Percentiles rank a stretch among this genome's conserved stretches.
Conservation (phyloP, 148 eudicot species). For the Euryodendron excelsum region DNA sequence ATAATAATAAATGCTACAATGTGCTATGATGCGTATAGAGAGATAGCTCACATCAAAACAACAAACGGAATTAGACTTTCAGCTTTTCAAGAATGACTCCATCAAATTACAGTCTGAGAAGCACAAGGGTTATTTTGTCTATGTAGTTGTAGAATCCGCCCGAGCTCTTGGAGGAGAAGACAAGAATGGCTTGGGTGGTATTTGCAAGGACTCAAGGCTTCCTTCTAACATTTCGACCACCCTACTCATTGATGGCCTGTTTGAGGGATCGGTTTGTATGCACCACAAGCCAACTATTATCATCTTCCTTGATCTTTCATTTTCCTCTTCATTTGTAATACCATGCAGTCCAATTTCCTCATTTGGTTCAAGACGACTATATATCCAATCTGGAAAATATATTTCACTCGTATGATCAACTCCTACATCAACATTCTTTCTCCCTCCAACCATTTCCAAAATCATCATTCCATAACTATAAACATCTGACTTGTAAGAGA, state of each 20-base stretch:
- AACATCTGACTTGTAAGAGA: constrained; percentile 25
- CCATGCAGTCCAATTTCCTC: constrained; percentile 8
- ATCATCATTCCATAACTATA: constrained; percentile 34
- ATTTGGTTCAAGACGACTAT: not conserved
- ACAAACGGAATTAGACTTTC: no score
- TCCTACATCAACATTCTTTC: constrained; percentile 8
- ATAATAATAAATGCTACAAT: no score
- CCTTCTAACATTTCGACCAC: constrained; percentile 29
- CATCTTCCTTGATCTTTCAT: constrained; percentile 14
- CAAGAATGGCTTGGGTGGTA: constrained; percentile 23
- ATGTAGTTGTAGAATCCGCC: not conserved
- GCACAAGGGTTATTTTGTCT: no score
- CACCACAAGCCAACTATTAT: constrained; percentile 23
- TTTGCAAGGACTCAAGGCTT: constrained; percentile 6
- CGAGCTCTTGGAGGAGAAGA: constrained; percentile 14
- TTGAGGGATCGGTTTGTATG: constrained; percentile 18
- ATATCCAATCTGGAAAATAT: constrained; percentile 20
- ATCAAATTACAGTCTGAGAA: no score
- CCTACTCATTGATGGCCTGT: constrained; percentile 22
- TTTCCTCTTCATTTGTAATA: constrained; percentile 13
- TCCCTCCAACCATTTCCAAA: constrained; percentile 25
- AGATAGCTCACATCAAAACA: no score
- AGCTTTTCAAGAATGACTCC: no score
- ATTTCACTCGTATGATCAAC: constrained; percentile 13
- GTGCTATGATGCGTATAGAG: no score